A percentile compares a stretch with the other conserved stretches of the same genome.
Evolutionary conservation across 768 basidiomycete species (phyloP).

Genomic region (Pleurotus cornucopiae): DNA sequence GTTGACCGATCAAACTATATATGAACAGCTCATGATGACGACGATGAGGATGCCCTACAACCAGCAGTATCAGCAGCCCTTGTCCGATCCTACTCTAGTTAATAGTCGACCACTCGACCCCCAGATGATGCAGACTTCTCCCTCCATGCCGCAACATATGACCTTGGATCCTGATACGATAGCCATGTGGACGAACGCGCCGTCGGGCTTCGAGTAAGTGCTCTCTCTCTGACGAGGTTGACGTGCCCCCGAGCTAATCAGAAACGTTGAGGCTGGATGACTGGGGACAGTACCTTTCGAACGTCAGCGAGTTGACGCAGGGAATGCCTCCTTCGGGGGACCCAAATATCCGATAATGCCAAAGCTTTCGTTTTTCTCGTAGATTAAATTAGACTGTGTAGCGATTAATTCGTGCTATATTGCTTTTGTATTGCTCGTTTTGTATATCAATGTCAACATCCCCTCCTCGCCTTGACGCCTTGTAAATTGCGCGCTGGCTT

Average conservation of each 20-base stretch:
- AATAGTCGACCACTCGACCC: not conserved
- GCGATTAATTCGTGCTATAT: no score
- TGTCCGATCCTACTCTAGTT: not conserved
- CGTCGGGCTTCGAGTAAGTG: conserved; percentile 56
- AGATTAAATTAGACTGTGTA: no score
- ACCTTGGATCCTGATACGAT: conserved; percentile 46
- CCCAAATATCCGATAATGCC: not conserved
- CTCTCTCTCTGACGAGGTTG: not conserved
- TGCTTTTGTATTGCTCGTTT: no score
- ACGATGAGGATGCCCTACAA: conserved; percentile 1
- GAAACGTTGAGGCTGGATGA: conserved; percentile 30
- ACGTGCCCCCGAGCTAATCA: not conserved
- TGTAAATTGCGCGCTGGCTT: no score
- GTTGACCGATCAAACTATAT: not conserved
- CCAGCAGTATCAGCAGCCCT: conserved; percentile 1
- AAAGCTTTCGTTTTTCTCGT: not conserved
- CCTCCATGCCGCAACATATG: conserved; percentile 18
- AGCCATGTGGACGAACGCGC: conserved; percentile 61
- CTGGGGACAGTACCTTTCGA: conserved; percentile 39
- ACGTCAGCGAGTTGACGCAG: conserved; percentile 32
- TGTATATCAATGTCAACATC: no score
- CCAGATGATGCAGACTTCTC: conserved; percentile 14
- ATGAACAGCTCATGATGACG: conserved; percentile 1
- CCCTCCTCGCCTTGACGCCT: no score
- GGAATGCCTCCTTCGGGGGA: conserved; percentile 5